A percentile compares a stretch with the other conserved stretches of the same genome.
phyloP scores from a whole-genome alignment of 192 early-diverging fungal species.

The Backusella circina region DNA sequence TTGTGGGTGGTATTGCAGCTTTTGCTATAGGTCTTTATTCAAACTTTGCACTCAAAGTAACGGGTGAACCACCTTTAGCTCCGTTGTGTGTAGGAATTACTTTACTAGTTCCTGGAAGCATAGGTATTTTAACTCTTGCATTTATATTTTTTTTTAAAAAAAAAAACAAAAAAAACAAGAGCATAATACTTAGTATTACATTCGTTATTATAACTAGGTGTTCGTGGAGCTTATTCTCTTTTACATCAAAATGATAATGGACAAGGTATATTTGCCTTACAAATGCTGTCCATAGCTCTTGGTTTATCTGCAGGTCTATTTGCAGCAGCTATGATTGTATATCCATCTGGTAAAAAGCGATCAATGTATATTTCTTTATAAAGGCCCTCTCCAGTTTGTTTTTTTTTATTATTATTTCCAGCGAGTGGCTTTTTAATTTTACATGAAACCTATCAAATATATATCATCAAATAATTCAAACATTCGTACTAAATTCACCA shows the following conservation, averaged over 20 bases:
- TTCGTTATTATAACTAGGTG: conserved; percentile 15
- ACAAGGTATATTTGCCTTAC: conserved; percentile 12
- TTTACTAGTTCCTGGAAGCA: conserved; percentile 80
- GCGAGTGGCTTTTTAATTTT: background rate
- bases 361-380: conserved; percentile 31
- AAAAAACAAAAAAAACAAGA: background rate
- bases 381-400: background rate
- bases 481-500: background rate
- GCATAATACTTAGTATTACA: no score
- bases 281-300: conserved; percentile 25
- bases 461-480: background rate
- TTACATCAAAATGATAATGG: conserved; percentile 20
- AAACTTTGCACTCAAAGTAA: conserved; percentile 30
- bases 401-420: background rate
- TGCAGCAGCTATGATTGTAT: conserved; percentile 29
- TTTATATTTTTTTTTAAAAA: background rate
- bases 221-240: conserved; percentile 25
- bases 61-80: conserved; percentile 51
- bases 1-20: conserved; percentile 23
- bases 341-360: conserved; percentile 20
- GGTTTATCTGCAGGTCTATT: conserved; percentile 21
- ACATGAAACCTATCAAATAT: conserved; percentile 1
- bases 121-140: conserved; percentile 13
- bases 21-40: conserved; percentile 33
- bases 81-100: conserved; percentile 79